Evolutionary conservation across 2,329 filamentous ascomycete genomes (phyloP).

Genomic region (Calonectria pseudoturangicola): DNA sequence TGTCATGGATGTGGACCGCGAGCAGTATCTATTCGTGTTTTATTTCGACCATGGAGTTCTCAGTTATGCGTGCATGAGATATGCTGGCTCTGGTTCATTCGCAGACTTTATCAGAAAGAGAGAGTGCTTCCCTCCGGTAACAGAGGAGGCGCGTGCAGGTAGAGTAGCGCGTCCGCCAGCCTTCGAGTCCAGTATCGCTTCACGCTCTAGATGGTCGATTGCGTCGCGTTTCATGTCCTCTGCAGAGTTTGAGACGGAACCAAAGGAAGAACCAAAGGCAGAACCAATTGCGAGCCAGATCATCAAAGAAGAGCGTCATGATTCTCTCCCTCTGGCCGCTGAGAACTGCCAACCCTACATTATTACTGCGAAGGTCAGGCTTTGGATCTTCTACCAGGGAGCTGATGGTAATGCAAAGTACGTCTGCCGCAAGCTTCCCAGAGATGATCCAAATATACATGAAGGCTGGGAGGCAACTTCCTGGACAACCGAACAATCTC

Average conservation of each 20-base stretch:
- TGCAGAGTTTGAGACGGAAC: not conserved
- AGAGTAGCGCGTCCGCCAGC: not conserved
- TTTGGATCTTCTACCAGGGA: slow-evolving; percentile 36
- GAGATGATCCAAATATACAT: not conserved
- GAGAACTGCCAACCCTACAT: slow-evolving; percentile 31
- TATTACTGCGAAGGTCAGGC: not conserved
- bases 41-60: slow-evolving; percentile 21
- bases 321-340: not conserved
- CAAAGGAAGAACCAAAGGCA: not conserved
- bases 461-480: slow-evolving; percentile 24
- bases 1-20: not conserved
- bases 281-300: not conserved
- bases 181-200: not conserved
- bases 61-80: slow-evolving; percentile 11
- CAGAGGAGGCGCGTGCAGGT: not conserved
- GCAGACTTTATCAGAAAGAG: slow-evolving; percentile 14
- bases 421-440: slow-evolving; percentile 1
- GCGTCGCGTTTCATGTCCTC: not conserved
- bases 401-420: slow-evolving; percentile 23
- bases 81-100: slow-evolving; percentile 28
- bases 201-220: slow-evolving; percentile 22
- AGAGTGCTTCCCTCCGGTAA: not conserved
- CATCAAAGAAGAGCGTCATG: not conserved
- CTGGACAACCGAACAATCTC: not conserved
- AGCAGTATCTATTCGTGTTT: slow-evolving; percentile 5